Evolutionary conservation across 257 asterid species (phyloP).

Genomic region (Solanum pinnatisectum): DNA sequence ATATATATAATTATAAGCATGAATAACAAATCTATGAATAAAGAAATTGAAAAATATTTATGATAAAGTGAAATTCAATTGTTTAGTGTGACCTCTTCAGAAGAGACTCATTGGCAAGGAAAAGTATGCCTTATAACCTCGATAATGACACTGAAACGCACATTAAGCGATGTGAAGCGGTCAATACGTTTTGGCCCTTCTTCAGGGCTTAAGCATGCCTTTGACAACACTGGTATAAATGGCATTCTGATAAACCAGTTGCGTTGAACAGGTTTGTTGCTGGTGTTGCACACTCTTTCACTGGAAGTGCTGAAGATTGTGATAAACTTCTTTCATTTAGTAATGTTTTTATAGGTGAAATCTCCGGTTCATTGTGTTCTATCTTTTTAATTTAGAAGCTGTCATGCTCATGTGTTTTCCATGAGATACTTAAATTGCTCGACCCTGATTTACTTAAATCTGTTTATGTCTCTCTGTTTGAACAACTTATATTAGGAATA

Average conservation of each 20-base stretch:
- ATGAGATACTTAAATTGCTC: background rate
- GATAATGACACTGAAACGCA: background rate
- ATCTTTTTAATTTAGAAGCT: slow-evolving; percentile 1
- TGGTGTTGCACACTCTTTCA: slow-evolving; percentile 93
- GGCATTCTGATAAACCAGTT: background rate
- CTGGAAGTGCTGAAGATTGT: slow-evolving; percentile 80
- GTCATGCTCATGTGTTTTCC: background rate
- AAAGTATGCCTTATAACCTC: no score
- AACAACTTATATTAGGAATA: slow-evolving; percentile 34
- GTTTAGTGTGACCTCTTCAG: no score
- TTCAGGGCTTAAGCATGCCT: background rate
- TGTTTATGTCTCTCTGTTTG: background rate
- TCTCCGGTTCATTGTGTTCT: background rate
- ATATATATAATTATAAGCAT: no score
- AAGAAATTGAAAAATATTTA: no score
- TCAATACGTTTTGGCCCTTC: background rate
- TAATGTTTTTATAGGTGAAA: slow-evolving; percentile 66
- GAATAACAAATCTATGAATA: no score
- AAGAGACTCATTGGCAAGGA: no score
- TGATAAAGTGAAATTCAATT: no score
- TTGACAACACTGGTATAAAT: background rate
- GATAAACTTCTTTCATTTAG: slow-evolving; percentile 64
- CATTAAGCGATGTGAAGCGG: background rate
- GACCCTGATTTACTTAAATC: background rate
- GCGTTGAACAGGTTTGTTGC: slow-evolving; percentile 47